phyloP scores from a whole-genome alignment of 106 monocot species.

The Chionographis japonica region DNA sequence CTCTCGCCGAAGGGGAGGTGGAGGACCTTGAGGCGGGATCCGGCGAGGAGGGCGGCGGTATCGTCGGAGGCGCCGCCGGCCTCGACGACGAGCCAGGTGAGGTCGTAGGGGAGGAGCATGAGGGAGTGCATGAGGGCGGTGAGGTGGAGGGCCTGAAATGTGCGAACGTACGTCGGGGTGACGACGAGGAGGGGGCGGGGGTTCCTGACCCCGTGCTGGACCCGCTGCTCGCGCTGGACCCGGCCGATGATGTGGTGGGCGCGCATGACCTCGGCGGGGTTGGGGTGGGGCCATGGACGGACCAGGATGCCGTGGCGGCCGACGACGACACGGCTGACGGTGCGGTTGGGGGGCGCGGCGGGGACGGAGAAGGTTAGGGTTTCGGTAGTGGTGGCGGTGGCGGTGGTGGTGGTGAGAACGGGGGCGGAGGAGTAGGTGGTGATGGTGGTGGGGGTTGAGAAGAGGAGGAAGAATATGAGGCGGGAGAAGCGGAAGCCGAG shows the following conservation, averaged over 20 bases:
- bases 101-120: slow-evolving; percentile 57
- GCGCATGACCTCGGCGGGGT: slow-evolving; percentile 64
- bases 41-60: slow-evolving; percentile 35
- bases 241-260: slow-evolving; percentile 77
- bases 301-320: slow-evolving; percentile 96
- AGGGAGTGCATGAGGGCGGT: slow-evolving; percentile 70
- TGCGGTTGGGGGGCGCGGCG: slow-evolving; percentile 10
- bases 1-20: slow-evolving; percentile 49
- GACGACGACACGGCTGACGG: slow-evolving; percentile 65
- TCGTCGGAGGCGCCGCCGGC: slow-evolving; percentile 68
- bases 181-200: slow-evolving; percentile 51
- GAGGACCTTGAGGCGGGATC: slow-evolving; percentile 37
- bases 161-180: slow-evolving; percentile 80
- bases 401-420: slow-evolving; percentile 10
- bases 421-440: not conserved
- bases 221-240: slow-evolving; percentile 83
- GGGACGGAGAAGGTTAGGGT: slow-evolving; percentile 14
- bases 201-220: slow-evolving; percentile 51
- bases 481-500: slow-evolving; percentile 95
- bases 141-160: slow-evolving; percentile 88
- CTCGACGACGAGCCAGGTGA: slow-evolving; percentile 93
- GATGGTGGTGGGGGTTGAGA: slow-evolving; percentile 35
- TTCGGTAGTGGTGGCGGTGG: slow-evolving; percentile 11
- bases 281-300: slow-evolving; percentile 92
- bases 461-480: slow-evolving; percentile 70